Percentiles rank a stretch among this genome's conserved stretches.
Conservation (phyloP, 768 basidiomycete species). For the Inosperma sp. region DNA sequence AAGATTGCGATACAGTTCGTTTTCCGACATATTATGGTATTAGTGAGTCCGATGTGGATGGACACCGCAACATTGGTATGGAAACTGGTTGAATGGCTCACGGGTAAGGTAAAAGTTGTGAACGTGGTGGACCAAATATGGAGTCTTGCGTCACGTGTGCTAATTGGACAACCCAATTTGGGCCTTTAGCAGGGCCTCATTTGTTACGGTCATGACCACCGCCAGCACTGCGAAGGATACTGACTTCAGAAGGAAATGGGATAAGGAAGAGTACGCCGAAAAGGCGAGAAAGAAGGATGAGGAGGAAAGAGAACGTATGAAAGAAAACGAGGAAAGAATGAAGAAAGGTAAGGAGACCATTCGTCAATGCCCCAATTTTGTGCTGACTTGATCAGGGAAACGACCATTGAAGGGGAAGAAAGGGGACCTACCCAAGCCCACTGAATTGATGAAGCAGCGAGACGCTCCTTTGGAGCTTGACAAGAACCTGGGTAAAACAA, state of each 20-base stretch:
- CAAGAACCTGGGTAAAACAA: constrained; percentile 92
- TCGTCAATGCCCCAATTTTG: neutral
- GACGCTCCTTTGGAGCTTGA: constrained; percentile 83
- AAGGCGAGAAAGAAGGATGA: constrained; percentile 76
- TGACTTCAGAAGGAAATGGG: constrained; percentile 88
- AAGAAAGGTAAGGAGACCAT: constrained; percentile 59
- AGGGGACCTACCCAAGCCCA: constrained; percentile 89
- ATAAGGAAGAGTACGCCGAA: constrained; percentile 88
- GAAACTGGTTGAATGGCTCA: too few species aligned
- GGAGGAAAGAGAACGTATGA: constrained; percentile 77
- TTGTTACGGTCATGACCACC: constrained; percentile 7
- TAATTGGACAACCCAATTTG: neutral
- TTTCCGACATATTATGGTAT: constrained; percentile 17
- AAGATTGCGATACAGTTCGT: constrained; percentile 47
- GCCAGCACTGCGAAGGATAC: constrained; percentile 50
- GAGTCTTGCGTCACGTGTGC: constrained; percentile 1
- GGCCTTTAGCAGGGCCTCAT: constrained; percentile 1
- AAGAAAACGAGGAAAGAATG: constrained; percentile 79
- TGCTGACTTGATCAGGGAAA: constrained; percentile 60
- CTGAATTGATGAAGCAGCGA: constrained; percentile 87
- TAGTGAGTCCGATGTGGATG: constrained; percentile 1
- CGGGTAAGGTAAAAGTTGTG: neutral
- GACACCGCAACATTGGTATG: constrained; percentile 18
- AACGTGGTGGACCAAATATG: neutral
- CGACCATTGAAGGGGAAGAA: constrained; percentile 68